A percentile compares a stretch with the other conserved stretches of the same genome.
Conservation (phyloP, 768 basidiomycete species). For the Phlegmacium glaucopus region DNA sequence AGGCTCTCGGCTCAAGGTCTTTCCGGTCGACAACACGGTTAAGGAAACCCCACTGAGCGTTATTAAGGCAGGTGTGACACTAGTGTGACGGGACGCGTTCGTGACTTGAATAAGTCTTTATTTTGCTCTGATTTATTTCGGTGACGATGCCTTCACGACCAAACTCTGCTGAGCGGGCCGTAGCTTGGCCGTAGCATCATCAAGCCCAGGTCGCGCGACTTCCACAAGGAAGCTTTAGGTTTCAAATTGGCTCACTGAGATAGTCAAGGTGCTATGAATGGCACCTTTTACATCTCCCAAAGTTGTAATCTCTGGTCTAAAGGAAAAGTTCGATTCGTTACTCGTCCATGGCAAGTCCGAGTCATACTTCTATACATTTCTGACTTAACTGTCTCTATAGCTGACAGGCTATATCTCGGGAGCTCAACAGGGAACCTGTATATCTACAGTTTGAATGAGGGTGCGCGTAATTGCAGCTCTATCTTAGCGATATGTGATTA, state of each 20-base stretch:
- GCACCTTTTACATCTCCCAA: conserved; percentile 35
- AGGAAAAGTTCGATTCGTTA: conserved; percentile 47
- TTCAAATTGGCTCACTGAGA: no score
- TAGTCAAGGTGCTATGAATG: conserved; percentile 20
- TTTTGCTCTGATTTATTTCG: no score
- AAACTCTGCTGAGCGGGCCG: no score
- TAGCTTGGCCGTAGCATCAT: no score
- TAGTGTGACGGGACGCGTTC: conserved; percentile 15
- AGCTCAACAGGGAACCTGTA: conserved; percentile 33
- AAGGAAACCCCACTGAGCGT: background rate
- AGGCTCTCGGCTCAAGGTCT: background rate
- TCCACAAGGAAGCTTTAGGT: no score
- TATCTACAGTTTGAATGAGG: conserved; percentile 26
- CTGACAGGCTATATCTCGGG: conserved; percentile 41
- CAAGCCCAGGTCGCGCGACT: no score
- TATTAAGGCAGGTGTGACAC: conserved; percentile 17
- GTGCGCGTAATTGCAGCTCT: conserved; percentile 3
- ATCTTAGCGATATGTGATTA: background rate
- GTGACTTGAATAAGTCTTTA: conserved; percentile 4
- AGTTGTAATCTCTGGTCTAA: conserved; percentile 36
- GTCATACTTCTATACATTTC: background rate
- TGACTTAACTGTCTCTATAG: conserved; percentile 22
- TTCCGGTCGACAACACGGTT: no score
- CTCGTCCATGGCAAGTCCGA: conserved; percentile 37
- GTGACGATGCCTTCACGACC: no score